Evolutionary conservation across 164 flowering plant species (phyloP).

Genomic region (Piper longum): DNA sequence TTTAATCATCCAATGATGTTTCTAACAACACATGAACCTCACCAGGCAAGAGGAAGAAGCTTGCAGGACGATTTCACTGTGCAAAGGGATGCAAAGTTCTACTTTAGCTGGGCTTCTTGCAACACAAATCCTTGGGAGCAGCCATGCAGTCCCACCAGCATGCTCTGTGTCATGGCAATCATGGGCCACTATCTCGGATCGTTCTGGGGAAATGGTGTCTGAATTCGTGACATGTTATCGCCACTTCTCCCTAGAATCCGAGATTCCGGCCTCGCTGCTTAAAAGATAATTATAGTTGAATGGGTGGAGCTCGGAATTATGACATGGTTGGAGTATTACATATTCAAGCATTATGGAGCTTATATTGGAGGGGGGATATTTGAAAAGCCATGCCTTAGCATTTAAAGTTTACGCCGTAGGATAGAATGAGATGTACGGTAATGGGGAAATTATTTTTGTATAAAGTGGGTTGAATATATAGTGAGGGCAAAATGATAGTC

Average conservation of each 20-base stretch:
- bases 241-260: constrained; percentile 21
- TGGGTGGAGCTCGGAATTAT: neutral
- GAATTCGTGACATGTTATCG: constrained; percentile 47
- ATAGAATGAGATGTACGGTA: neutral
- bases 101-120: constrained; percentile 96
- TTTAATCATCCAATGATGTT: neutral
- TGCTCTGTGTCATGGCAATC: constrained; percentile 92
- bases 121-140: constrained; percentile 76
- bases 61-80: constrained; percentile 71
- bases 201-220: constrained; percentile 73
- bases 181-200: constrained; percentile 91
- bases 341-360: too few relatives aligned
- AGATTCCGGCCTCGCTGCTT: constrained; percentile 2
- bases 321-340: too few relatives aligned
- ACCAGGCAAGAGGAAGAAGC: constrained; percentile 77
- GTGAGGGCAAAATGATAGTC: too few relatives aligned
- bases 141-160: constrained; percentile 90
- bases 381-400: neutral
- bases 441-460: neutral
- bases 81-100: constrained; percentile 98
- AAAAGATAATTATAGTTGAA: neutral
- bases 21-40: neutral
- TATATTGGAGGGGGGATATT: too few relatives aligned
- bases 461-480: too few relatives aligned
- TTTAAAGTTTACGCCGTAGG: too few relatives aligned